Evolutionary conservation across 331 rosid species (phyloP).

Genomic region (Arachis monticola): DNA sequence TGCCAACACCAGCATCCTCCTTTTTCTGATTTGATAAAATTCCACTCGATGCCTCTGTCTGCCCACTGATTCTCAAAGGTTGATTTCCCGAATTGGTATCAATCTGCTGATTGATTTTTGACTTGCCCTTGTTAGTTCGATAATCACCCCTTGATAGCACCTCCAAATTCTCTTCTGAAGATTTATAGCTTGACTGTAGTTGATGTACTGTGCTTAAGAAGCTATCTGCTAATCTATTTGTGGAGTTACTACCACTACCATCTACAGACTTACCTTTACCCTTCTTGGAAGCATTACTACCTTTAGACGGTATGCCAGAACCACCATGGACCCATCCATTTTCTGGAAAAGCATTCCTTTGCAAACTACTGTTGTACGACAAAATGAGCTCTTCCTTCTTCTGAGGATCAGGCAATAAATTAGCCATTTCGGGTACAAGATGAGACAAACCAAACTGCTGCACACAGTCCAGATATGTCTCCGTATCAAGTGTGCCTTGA

Average conservation of each 20-base stretch:
- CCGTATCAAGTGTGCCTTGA: slow-evolving; percentile 77
- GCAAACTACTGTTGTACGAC: slow-evolving; percentile 58
- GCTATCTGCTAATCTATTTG: slow-evolving; percentile 59
- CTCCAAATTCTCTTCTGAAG: slow-evolving; percentile 67
- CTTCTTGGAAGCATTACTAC: slow-evolving; percentile 58
- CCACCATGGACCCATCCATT: slow-evolving; percentile 44
- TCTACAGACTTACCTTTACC: slow-evolving; percentile 72
- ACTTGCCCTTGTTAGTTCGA: slow-evolving; percentile 63
- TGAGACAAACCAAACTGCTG: slow-evolving; percentile 81
- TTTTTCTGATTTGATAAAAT: slow-evolving; percentile 50
- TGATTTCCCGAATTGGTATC: slow-evolving; percentile 49
- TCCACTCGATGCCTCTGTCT: slow-evolving; percentile 48
- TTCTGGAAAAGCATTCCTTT: slow-evolving; percentile 49
- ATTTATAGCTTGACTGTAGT: slow-evolving; percentile 68
- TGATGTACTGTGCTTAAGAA: slow-evolving; percentile 69
- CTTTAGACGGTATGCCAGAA: slow-evolving; percentile 39
- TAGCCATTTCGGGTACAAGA: slow-evolving; percentile 85
- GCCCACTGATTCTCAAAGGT: slow-evolving; percentile 41
- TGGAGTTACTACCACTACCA: slow-evolving; percentile 49
- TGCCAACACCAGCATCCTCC: slow-evolving; percentile 69
- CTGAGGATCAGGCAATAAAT: slow-evolving; percentile 75
- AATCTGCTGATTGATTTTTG: slow-evolving; percentile 48
- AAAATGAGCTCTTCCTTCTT: slow-evolving; percentile 86
- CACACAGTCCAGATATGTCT: slow-evolving; percentile 70
- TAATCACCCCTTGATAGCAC: slow-evolving; percentile 76